Evolutionary conservation across 495 filamentous ascomycete species (phyloP), one percentile per base, ranked within the genome.

Genomic region (Rusavskia elegans): DNA sequence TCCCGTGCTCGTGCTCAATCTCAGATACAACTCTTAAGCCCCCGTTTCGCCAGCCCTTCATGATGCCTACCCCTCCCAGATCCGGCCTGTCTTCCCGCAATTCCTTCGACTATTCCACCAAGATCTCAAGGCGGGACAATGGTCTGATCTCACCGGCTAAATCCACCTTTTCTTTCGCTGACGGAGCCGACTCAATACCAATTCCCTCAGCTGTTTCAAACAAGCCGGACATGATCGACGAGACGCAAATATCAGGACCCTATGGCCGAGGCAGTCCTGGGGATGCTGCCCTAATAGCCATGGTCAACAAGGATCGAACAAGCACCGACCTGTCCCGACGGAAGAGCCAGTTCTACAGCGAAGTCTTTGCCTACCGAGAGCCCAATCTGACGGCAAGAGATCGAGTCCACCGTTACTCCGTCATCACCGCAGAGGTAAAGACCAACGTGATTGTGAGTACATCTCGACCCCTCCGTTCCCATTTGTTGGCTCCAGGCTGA

Each of bases 371-470:
- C 8, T 61, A 71, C 46, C 75, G 78, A 53, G 75, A 77, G 52
- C 62, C 66, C 3, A 59, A 62, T 51, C 59, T 67, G n/a, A 69
- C 75, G 10, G 73, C 77, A 10, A 70, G 70, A 52, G 77, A 84
- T 42, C 72, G 77, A 29, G 66, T 87, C 20, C 63, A 66, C 16
- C 78, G 76, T 54, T 77, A 89, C 54, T 80, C 85, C 17, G 71
- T 84, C 49, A 76, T 95, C 50, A 73, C 85, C 51, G 85, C 82
- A 36, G 87, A 95, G 62, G 64, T 97, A 30, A 82, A 79, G 60
- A 87, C 86, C n/a, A 95, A 92, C 62, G 77, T 80, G 36, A 84
- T 82, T 62, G 87, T 89, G 71, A 58, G 81, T 68, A 19, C 8
- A 8, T 13, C 8, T 35, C 48, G 10, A 25, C 8, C 32, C 6